Base-by-base conservation (phyloP, 208 protist species). In the Crithidia bombi region DNA sequence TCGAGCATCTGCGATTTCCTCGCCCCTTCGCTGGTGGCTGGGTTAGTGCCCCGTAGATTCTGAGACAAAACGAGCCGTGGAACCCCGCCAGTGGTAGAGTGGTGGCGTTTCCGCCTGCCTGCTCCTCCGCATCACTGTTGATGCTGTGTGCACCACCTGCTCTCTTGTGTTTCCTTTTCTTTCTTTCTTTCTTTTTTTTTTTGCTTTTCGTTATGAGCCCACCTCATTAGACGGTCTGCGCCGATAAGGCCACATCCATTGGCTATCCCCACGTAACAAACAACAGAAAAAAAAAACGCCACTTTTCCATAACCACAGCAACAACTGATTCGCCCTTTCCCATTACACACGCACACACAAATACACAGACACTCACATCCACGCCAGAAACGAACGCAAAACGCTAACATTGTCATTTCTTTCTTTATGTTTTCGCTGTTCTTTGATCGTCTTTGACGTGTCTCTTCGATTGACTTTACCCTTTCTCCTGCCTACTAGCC, bases 241-340 rank as follows among this genome's bases (percentile, higher is more conserved):
- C 41, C 15, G n/a, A n/a, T n/a, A n/a, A n/a, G n/a, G n/a, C n/a
- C n/a, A n/a, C n/a, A n/a, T n/a, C n/a, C n/a, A n/a, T n/a, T n/a
- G n/a, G n/a, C n/a, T n/a, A n/a, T 47, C 41, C 14, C 5, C 5
- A n/a, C 15, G 21, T 21, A 5, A 47, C 41, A 47, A 65, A 56
- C 14, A 47, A 56, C 23, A 23, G 17, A 63, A 47, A 73, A 25
- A 32, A 54, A 69, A 55, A 54, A 55, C 5, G 28, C 6, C 14
- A 52, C 23, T 52, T 43, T 43, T 43, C 7, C 14, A 43, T 43
- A 50, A 50, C 5, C 9, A n/a, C 44, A 50, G 17, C 44, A n/a
- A 11, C 5, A n/a, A 25, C 12, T 50, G 38, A 43, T 43, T 43
- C 38, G 14, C 38, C 7, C 38, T 17, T 43, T n/a, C n/a, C n/a